Base-by-base conservation (phyloP, 1,139 yeast species). In the Yamadazyma dendronema region DNA sequence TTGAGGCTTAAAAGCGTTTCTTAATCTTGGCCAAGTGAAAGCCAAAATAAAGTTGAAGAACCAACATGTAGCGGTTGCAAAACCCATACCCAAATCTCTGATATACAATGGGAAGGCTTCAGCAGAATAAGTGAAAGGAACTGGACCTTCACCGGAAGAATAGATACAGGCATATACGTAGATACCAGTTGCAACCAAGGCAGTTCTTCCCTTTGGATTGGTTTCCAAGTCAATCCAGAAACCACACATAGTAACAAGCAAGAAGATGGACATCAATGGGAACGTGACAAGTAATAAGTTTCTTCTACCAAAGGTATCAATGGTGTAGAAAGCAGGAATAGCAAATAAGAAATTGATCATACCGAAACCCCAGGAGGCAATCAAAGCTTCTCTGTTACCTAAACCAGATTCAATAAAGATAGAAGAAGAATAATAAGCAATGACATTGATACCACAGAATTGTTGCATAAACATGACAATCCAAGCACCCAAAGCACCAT, bases 391-490 rank as follows among this genome's bases (percentile, higher is more conserved):
- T 38, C 79, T 67, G 41, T 72, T 78, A 15, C 77, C 61, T 57
- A 84, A 83, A 21, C 84, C 82, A 12, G 90, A 79, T 37, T 81
- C 73, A 33, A 75, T 62, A 61, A 87, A 88, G 45, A 87, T 86
- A 10, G 85, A 72, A 0, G 89, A 80, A 0, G 88, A 80, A 57
- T 84, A 84, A 61, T 84, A 83, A 15, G 95, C 94, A 61, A 88
- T 86, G 36, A 86, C 94, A 53, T 88, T 88, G 56, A 88, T 81
- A 53, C 96, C 96, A 64, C 96, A 87, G 67, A 88, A 84, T 59
- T 88, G 96, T 67, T 88, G 96, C 88, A 84, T 84, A 56, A 87
- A 84, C 81, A 88, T 88, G 46, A 81, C 86, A 45, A 86, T 73
- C 75, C 84, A 84, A 2, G 95, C 79, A 36, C 88, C 95, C 42